Conservation (phyloP, 2,329 filamentous ascomycete genomes). For the Exophiala bonariae region DNA sequence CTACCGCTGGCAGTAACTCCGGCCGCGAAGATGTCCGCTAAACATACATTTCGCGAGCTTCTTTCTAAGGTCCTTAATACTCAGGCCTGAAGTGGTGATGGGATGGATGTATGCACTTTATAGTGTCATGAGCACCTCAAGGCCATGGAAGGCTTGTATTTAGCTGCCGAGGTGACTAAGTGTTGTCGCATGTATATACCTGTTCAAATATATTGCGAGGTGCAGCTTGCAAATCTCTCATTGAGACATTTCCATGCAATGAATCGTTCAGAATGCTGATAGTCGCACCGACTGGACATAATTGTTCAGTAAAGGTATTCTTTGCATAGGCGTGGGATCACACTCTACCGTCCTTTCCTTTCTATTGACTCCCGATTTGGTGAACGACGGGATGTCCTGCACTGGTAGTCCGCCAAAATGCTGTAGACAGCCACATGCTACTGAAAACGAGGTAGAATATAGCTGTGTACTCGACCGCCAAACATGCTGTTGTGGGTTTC, state of each 20-base stretch:
- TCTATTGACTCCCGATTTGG: too few species aligned
- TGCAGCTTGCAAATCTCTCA: not conserved
- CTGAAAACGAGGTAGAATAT: too few species aligned
- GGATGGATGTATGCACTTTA: not conserved
- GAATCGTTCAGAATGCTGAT: not conserved
- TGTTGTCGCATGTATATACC: not conserved
- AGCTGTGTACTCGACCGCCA: constrained; percentile 43
- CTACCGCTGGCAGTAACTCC: not conserved
- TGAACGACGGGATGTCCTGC: too few species aligned
- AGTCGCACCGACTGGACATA: not conserved
- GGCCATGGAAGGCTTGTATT: not conserved
- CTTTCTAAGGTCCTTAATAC: not conserved
- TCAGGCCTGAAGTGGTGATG: not conserved
- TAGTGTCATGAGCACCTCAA: not conserved
- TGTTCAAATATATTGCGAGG: not conserved
- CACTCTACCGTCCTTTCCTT: not conserved
- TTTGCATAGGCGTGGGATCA: not conserved
- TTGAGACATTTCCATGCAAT: not conserved
- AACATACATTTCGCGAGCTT: constrained; percentile 9
- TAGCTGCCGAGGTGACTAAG: not conserved
- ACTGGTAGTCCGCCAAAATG: too few species aligned
- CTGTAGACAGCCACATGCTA: constrained; percentile 32
- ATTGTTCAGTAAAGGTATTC: not conserved
- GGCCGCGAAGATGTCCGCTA: not conserved
- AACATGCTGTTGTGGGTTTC: constrained; percentile 44